Conservation (phyloP, 1,139 yeast genomes). For the Wickerhamiella infanticola region DNA sequence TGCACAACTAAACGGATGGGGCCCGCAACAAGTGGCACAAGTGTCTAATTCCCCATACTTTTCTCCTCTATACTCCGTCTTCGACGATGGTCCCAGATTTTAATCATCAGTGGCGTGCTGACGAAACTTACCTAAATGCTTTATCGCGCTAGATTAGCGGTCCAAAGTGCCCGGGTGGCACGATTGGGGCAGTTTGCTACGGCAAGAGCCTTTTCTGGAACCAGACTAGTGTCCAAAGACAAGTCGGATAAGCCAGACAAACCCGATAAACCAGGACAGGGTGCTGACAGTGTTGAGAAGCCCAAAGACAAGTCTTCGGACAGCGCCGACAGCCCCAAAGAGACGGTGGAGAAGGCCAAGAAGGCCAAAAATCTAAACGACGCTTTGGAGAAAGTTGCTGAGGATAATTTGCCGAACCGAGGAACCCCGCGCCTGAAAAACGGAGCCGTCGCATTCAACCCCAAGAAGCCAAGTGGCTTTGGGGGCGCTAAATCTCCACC, state of each 20-base stretch:
- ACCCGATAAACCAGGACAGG: constrained; percentile 2
- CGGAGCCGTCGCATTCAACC: constrained; percentile 2
- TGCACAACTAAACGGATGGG: too few relatives aligned
- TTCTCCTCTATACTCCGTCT: too few relatives aligned
- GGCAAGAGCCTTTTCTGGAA: background rate
- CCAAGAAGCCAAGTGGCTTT: background rate
- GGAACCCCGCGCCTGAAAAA: background rate
- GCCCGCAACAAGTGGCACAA: too few relatives aligned
- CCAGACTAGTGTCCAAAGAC: background rate
- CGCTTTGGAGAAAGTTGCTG: background rate
- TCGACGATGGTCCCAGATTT: background rate
- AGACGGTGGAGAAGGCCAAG: background rate
- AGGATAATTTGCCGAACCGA: background rate
- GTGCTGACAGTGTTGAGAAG: background rate
- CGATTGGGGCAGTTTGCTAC: background rate
- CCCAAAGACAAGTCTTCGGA: background rate
- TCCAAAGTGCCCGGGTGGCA: background rate
- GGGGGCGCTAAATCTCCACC: background rate
- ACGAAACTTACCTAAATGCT: background rate
- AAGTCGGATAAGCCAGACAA: background rate
- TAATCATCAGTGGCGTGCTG: background rate
- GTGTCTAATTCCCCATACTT: too few relatives aligned
- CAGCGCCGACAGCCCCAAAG: background rate
- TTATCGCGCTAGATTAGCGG: background rate
- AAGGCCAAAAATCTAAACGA: background rate